Evolutionary conservation across 176 grass and related monocot species (phyloP).

Genomic region (Musa itinerans): DNA sequence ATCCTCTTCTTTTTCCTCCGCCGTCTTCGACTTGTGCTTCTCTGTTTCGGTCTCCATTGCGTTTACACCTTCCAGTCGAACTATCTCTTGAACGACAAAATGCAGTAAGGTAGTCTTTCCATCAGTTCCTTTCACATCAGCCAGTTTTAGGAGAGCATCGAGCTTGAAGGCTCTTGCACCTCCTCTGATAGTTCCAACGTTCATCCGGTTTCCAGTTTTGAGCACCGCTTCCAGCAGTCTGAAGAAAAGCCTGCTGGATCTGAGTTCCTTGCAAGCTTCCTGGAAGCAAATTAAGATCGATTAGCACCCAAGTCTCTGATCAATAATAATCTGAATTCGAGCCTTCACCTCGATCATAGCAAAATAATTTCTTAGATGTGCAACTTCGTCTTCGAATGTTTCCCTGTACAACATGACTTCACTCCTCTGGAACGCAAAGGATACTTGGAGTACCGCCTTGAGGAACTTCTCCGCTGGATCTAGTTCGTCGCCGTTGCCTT

Average conservation of each 20-base stretch:
- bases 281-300: conserved; percentile 13
- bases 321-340: not conserved
- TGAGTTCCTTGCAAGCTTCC: conserved; percentile 87
- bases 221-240: conserved; percentile 96
- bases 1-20: conserved; percentile 22
- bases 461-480: conserved; percentile 69
- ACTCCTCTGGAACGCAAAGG: conserved; percentile 64
- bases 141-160: conserved; percentile 84
- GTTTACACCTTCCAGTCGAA: conserved; percentile 34
- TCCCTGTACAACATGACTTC: conserved; percentile 82
- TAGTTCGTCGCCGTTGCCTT: conserved; percentile 37
- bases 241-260: conserved; percentile 83
- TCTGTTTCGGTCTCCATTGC: not conserved
- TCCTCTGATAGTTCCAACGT: conserved; percentile 71
- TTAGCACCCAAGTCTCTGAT: not conserved
- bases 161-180: conserved; percentile 94
- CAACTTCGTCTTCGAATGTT: conserved; percentile 79
- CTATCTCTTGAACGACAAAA: conserved; percentile 89
- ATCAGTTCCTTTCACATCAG: conserved; percentile 86
- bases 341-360: conserved; percentile 56
- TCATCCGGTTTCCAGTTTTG: conserved; percentile 97
- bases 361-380: conserved; percentile 60
- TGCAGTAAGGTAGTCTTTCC: conserved; percentile 92
- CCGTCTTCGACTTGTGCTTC: not conserved
- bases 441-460: conserved; percentile 44